These are phyloP conservation scores for Arthrobotrys sinensis DNA, from an alignment of 2,329 filamentous ascomycete species.

Conservation along the genomic window DNA sequence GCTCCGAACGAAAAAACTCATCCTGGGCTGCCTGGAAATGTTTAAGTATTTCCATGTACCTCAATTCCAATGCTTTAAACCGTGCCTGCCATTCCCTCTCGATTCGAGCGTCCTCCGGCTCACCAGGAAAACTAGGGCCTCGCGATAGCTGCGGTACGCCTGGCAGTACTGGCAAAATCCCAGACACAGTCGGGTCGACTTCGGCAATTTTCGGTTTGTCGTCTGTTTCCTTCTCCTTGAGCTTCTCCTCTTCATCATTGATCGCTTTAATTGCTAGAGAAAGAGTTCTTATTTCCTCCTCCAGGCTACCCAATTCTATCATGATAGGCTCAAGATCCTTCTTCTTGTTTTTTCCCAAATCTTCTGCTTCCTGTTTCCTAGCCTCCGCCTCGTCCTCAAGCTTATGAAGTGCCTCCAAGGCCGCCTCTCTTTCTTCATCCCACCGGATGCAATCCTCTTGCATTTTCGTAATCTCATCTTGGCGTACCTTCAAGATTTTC, in stretches of 20 bases:
- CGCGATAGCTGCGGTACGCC: constrained; percentile 51
- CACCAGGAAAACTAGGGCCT: constrained; percentile 63
- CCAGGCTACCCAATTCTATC: constrained; percentile 75
- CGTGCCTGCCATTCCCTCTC: constrained; percentile 74
- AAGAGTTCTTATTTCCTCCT: constrained; percentile 81
- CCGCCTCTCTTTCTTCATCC: constrained; percentile 70
- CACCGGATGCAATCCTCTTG: constrained; percentile 80
- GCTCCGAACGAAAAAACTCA: constrained; percentile 62
- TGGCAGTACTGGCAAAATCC: constrained; percentile 31
- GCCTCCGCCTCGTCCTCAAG: constrained; percentile 74
- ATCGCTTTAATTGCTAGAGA: constrained; percentile 80
- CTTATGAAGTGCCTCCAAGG: constrained; percentile 70
- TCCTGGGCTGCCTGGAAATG: constrained; percentile 64
- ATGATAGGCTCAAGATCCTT: constrained; percentile 72
- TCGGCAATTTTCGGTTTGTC: constrained; percentile 68
- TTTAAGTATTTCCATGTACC: constrained; percentile 66
- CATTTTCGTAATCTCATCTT: constrained; percentile 86
- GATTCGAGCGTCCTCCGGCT: constrained; percentile 68
- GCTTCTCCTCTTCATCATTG: constrained; percentile 78
- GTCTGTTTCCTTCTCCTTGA: constrained; percentile 75
- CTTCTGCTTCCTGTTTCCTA: constrained; percentile 73
- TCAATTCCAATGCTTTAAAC: constrained; percentile 72
- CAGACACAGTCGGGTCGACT: constrained; percentile 15
- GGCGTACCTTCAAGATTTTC: constrained; percentile 85
- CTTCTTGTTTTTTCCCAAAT: constrained; percentile 72